These are phyloP conservation scores for Aspergillus sparsus DNA, from an alignment of 495 filamentous ascomycete genomes.

Conservation along the genomic window DNA sequence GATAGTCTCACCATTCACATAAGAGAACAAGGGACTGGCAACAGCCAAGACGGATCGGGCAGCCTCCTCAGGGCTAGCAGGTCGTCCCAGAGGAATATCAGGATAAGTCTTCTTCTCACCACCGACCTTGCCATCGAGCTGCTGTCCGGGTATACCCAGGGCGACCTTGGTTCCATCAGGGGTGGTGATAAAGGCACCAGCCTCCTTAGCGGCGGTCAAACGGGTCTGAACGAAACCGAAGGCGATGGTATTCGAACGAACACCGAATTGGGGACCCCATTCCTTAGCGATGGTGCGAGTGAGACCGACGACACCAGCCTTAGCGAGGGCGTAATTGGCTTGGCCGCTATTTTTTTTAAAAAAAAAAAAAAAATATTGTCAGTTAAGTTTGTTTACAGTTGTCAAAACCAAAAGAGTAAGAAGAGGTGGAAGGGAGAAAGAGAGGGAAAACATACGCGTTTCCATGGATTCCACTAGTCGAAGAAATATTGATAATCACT, in stretches of 20 bases:
- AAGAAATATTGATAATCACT: constrained; percentile 78
- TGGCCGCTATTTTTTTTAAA: constrained; percentile 59
- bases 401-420: background rate
- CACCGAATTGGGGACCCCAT: constrained; percentile 84
- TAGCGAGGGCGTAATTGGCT: constrained; percentile 80
- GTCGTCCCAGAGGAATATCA: constrained; percentile 76
- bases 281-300: constrained; percentile 89
- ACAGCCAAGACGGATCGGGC: constrained; percentile 78
- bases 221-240: constrained; percentile 79
- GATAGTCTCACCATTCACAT: constrained; percentile 83
- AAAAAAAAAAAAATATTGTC: background rate
- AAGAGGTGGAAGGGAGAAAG: background rate
- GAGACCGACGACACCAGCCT: constrained; percentile 76
- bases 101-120: constrained; percentile 44
- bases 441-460: constrained; percentile 58
- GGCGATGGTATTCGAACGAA: constrained; percentile 79
- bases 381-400: background rate
- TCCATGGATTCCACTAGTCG: constrained; percentile 76
- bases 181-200: constrained; percentile 71
- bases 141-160: constrained; percentile 69
- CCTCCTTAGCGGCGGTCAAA: constrained; percentile 77
- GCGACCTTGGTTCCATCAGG: constrained; percentile 76
- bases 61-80: constrained; percentile 76
- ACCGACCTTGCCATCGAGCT: constrained; percentile 44
- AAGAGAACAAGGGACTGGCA: constrained; percentile 75